Conservation (phyloP, 371 early-diverging fungal species). For the Cokeromyces recurvatus region DNA sequence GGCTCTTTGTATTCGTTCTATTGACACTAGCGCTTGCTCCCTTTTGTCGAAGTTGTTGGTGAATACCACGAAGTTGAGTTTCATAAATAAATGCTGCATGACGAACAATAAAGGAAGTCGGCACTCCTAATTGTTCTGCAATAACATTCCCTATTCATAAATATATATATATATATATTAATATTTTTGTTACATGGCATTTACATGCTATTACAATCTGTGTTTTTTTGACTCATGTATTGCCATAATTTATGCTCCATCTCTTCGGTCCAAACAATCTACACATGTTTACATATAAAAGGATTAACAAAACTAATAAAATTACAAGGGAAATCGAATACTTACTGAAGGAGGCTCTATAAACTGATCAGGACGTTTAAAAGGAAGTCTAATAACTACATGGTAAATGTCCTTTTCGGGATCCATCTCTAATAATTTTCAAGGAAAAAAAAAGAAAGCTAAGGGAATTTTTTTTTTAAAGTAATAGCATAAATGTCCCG, state of each 20-base stretch:
- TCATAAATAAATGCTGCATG: slow-evolving; percentile 61
- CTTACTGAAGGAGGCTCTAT: slow-evolving; percentile 53
- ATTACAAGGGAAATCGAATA: no score
- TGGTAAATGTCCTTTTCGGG: slow-evolving; percentile 34
- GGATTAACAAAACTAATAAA: no score
- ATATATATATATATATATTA: no score
- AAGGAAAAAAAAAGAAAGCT: neutral
- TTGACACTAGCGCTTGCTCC: slow-evolving; percentile 5
- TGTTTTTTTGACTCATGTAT: slow-evolving; percentile 54
- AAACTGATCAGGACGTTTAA: slow-evolving; percentile 50
- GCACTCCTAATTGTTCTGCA: slow-evolving; percentile 53
- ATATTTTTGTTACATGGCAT: no score
- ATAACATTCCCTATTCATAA: slow-evolving; percentile 50
- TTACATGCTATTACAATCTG: slow-evolving; percentile 49
- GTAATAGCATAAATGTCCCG: no score
- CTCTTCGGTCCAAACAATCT: slow-evolving; percentile 64
- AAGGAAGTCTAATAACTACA: slow-evolving; percentile 57
- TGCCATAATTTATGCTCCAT: slow-evolving; percentile 63
- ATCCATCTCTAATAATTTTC: neutral
- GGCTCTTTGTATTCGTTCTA: slow-evolving; percentile 10
- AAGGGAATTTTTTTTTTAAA: neutral
- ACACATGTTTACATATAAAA: slow-evolving; percentile 1
- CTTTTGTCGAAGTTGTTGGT: slow-evolving; percentile 44
- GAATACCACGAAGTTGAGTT: slow-evolving; percentile 58
- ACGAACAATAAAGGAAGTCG: slow-evolving; percentile 51